These are phyloP conservation scores for Nannochloropsis gaditana DNA, from an alignment of 108 stramenopile genomes.

Conservation along the genomic window DNA sequence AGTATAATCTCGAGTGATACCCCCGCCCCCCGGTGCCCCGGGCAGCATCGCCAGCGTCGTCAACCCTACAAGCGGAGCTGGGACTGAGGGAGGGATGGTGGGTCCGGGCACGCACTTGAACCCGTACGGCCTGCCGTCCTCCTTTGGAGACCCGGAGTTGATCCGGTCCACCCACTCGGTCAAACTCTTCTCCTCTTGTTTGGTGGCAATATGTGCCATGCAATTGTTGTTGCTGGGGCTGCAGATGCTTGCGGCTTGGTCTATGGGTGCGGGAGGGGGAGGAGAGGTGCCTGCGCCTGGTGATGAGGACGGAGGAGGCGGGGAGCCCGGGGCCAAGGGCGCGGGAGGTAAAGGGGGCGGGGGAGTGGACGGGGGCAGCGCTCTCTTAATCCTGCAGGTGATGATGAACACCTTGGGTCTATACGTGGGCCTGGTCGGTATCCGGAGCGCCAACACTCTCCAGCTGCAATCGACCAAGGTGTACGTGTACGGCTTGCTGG, in stretches of 20 bases:
- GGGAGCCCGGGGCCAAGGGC: not conserved
- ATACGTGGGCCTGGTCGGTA: not conserved
- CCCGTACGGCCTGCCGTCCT: not conserved
- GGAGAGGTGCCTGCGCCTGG: not conserved
- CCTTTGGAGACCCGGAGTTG: not conserved
- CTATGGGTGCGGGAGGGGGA: not conserved
- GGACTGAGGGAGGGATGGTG: not conserved
- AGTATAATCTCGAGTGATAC: no score
- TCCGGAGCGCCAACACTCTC: not conserved
- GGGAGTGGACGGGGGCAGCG: not conserved
- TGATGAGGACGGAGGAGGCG: not conserved
- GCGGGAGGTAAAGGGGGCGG: not conserved
- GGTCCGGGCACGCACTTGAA: conserved; percentile 3
- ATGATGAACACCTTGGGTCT: not conserved
- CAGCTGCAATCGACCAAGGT: conserved; percentile 11
- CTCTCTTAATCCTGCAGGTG: not conserved
- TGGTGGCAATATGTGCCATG: conserved; percentile 8
- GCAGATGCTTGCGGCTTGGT: not conserved
- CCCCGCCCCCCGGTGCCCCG: not conserved
- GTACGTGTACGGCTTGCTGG: not conserved
- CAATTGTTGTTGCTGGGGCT: conserved; percentile 13
- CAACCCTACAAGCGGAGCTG: not conserved
- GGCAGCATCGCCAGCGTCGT: conserved; percentile 3
- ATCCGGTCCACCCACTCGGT: not conserved
- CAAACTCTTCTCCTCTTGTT: not conserved